These are phyloP conservation scores for Anacardium occidentale DNA, from an alignment of 345 rosid genomes.

Conservation along the genomic window DNA sequence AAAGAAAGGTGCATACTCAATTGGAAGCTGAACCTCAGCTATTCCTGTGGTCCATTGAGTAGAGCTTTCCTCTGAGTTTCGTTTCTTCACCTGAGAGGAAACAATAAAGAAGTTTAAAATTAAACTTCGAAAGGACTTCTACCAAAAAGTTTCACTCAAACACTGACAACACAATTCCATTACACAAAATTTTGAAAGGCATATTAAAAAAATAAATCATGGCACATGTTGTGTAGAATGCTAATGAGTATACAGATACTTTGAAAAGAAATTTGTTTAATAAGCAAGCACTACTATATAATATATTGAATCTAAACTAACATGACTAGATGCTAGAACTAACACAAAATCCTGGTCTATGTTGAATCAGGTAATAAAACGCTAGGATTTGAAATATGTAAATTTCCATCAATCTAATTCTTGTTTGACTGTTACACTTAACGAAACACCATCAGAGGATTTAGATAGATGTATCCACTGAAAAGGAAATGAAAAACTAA, in stretches of 20 bases:
- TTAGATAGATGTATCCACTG: background rate
- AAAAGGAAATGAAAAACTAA: background rate
- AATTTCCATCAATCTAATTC: background rate
- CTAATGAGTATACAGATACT: background rate
- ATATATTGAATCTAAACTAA: no score
- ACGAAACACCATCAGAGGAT: background rate
- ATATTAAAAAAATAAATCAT: background rate
- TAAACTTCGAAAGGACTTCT: background rate
- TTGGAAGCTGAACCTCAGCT: constrained; percentile 90
- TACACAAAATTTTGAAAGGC: no score
- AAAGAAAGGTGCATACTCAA: constrained; percentile 54
- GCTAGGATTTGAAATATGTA: background rate
- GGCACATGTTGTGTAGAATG: background rate
- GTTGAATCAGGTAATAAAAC: background rate
- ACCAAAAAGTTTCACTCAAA: background rate
- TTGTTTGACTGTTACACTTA: background rate
- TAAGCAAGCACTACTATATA: background rate
- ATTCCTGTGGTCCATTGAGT: constrained; percentile 99
- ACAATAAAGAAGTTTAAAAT: background rate
- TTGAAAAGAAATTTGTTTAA: background rate
- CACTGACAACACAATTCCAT: background rate
- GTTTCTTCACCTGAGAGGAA: constrained; percentile 65
- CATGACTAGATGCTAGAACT: no score
- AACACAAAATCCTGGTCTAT: background rate
- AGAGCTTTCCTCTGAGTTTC: constrained; percentile 94